Evolutionary conservation across 768 basidiomycete species (phyloP), one percentile per base, ranked within the genome.

Genomic region (Dioszegia crocea): DNA sequence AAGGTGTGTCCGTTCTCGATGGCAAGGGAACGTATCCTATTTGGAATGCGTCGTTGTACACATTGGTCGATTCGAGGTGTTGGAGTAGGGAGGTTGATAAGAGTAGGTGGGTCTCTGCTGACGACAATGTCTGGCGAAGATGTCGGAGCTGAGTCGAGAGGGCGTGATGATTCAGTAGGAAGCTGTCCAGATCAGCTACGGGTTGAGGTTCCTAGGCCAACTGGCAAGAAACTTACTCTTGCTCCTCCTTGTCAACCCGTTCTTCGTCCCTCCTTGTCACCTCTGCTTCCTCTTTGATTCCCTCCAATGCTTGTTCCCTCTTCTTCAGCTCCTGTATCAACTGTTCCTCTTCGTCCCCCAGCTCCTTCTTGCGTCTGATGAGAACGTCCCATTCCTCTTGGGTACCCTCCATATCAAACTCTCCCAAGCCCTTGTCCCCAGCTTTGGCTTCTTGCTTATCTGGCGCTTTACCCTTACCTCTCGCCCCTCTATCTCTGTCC

Each of bases 231-330:
- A 53, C 51, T 24, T n/a, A 53, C 51, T 70, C 68, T 4, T 60
- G 59, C 57, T 76, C 74, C 24, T 68, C 59, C 46, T 53, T 43
- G 4, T 88, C 87, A 10, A 96, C 80, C 67, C 86, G 83, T 45
- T 85, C 83, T 70, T 93, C 91, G 40, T 83, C 86, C 31, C 82
- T 81, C 70, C 83, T 85, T 17, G 94, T 57, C 86, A 88, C 86
- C 26, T 85, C 84, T 75, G 96, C 93, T 60, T 97, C 91, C 43
- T 82, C 80, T 68, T 87, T 86, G n/a, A 94, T 78, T 6, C 80
- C 81, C 56, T 82, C 85, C 79, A 96, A 88, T 68, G 92, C 91
- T 29, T 81, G 71, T 63, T 91, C 89, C 47, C 92, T 79, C 38
- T 81, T 79, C 38, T 80, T 80, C 47, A 91, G 67, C 69, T 94